Evolutionary conservation across 2,329 filamentous ascomycete species (phyloP), one percentile per base, ranked within the genome.

Genomic region (Arthrinium phaeospermum): DNA sequence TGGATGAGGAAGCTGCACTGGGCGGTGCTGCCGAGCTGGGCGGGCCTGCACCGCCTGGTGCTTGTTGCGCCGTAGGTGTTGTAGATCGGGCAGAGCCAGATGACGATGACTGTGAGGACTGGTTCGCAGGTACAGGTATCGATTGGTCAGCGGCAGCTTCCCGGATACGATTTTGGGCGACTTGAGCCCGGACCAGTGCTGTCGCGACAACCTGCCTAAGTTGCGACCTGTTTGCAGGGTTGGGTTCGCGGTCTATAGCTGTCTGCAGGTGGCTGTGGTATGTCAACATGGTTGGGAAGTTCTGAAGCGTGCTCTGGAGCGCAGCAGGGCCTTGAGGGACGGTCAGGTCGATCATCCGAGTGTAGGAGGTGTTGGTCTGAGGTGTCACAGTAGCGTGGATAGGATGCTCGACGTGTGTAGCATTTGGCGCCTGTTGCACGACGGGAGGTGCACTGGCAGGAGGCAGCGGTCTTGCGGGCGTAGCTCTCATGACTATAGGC

Each of bases 181-280:
- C 82, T 71, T 88, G 87, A 2, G 84, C 81, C 44, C 83, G 79
- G 45, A 86, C 79, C 30, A 88, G 73, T 5, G 87, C 85, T 16
- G 82, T 81, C 30, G 84, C 85, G 3, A 90, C 85, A 0, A 85
- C 83, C 71, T 86, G 83, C 57, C 88, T 83, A 13, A 90, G 81
- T 72, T 88, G 86, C 4, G 84, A 82, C 47, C 87, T 83, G 19
- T 83, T 76, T 45, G 86, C 81, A 0, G 87, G 83, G 64, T 86
- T 88, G 0, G 83, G 78, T 71, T 90, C 85, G 2, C 85, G 82
- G 73, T 89, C 86, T 51, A 91, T 90, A 6, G 84, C 83, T 0
- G 82, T 78, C 74, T 88, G 86, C 7, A 91, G 82, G 68, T 88
- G 84, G 7, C 78, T 80, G 69, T 87, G 85, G 74, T 85, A 86